A percentile compares a stretch with the other conserved stretches of the same genome.
These are phyloP conservation scores for Nemania diffusa DNA, from an alignment of 2,329 filamentous ascomycete genomes.

Conservation along the genomic window DNA sequence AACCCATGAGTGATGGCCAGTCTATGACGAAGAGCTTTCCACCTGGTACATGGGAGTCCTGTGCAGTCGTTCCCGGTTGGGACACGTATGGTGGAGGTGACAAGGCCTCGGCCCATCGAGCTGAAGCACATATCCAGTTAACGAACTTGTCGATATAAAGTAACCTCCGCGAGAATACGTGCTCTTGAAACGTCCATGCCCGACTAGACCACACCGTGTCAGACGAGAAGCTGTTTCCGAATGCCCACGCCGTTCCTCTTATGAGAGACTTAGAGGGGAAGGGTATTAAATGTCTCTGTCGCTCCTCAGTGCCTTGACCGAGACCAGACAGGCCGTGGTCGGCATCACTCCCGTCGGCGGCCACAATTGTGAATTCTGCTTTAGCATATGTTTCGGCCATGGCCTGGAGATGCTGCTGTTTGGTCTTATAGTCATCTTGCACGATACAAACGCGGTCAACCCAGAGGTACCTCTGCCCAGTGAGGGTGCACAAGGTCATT, in stretches of 20 bases:
- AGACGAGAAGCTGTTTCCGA: conserved; percentile 4
- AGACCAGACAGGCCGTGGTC: conserved; percentile 21
- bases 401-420: conserved; percentile 8
- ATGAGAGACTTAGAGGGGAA: conserved; percentile 15
- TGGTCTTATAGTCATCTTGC: conserved; percentile 12
- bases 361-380: conserved; percentile 23
- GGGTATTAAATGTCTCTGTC: conserved; percentile 18
- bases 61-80: neutral
- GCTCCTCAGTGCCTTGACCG: conserved; percentile 10
- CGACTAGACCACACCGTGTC: conserved; percentile 21
- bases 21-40: conserved; percentile 18
- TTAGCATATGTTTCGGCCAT: conserved; percentile 20
- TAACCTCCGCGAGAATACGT: conserved; percentile 22
- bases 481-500: conserved; percentile 16
- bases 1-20: conserved; percentile 20
- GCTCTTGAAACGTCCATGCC: conserved; percentile 27
- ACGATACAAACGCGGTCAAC: conserved; percentile 23
- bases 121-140: conserved; percentile 18
- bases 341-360: conserved; percentile 17
- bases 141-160: conserved; percentile 22
- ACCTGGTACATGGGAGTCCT: neutral
- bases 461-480: conserved; percentile 22
- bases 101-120: conserved; percentile 14
- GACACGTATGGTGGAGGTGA: neutral
- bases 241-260: conserved; percentile 6